Conservation (phyloP, 306 rosid species). For the Begonia fuchsioides region DNA sequence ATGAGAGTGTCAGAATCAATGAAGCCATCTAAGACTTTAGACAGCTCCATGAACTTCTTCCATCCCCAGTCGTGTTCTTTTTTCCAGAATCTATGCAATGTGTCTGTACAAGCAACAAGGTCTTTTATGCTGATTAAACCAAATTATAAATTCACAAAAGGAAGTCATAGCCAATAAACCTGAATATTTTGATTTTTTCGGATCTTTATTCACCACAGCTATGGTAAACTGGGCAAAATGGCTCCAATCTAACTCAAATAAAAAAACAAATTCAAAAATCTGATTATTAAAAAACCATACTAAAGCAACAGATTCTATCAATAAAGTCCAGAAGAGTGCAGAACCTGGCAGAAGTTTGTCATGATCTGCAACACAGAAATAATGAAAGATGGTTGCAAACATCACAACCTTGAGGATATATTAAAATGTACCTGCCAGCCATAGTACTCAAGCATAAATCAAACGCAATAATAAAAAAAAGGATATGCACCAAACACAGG, state of each 20-base stretch:
- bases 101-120: constrained; percentile 41
- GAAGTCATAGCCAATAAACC: constrained; percentile 25
- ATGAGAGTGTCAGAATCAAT: constrained; percentile 85
- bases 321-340: neutral
- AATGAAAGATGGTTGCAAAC: constrained; percentile 96
- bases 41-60: constrained; percentile 98
- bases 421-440: constrained; percentile 84
- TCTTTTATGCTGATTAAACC: constrained; percentile 7
- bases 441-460: constrained; percentile 14
- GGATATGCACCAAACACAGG: neutral
- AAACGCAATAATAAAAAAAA: constrained; percentile 6
- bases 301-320: neutral
- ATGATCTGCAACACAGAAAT: constrained; percentile 93
- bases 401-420: constrained; percentile 97
- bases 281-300: constrained; percentile 12
- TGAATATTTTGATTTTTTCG: constrained; percentile 87
- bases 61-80: constrained; percentile 99
- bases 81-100: constrained; percentile 98
- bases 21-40: constrained; percentile 92
- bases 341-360: constrained; percentile 99
- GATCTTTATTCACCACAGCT: constrained; percentile 93
- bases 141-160: constrained; percentile 9
- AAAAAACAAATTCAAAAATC: neutral
- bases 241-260: constrained; percentile 78
- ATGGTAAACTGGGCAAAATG: constrained; percentile 96